Evolutionary conservation across 176 grass and related monocot species (phyloP).

Genomic region (barley (Hordeum vulgare)): DNA sequence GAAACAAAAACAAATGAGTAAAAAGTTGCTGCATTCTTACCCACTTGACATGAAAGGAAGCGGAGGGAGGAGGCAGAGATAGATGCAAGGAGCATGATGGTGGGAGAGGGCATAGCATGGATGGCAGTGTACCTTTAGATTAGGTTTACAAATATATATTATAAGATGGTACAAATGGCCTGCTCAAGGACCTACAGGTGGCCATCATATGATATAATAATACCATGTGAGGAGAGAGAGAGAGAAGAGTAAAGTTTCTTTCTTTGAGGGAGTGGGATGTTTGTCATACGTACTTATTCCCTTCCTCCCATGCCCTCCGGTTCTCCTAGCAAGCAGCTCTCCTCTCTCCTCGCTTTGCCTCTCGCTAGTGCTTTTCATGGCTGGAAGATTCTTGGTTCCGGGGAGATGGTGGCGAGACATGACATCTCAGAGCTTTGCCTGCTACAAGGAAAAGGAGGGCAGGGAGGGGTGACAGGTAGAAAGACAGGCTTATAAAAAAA

Average conservation of each 20-base stretch:
- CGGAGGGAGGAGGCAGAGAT: background rate
- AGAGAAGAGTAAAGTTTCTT: constrained; percentile 22
- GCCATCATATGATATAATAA: constrained; percentile 48
- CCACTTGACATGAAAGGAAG: constrained; percentile 35
- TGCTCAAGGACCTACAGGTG: constrained; percentile 29
- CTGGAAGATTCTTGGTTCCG: constrained; percentile 58
- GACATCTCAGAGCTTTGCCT: constrained; percentile 57
- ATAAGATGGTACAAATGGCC: constrained; percentile 39
- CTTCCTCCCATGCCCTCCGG: constrained; percentile 23
- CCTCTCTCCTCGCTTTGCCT: background rate
- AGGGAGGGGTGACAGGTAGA: constrained; percentile 40
- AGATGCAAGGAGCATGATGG: constrained; percentile 38
- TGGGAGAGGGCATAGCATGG: constrained; percentile 3
- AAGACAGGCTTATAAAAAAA: constrained; percentile 32
- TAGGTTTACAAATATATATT: constrained; percentile 33
- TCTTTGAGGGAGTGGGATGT: constrained; percentile 31
- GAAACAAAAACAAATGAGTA: constrained; percentile 34
- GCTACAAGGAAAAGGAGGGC: constrained; percentile 34
- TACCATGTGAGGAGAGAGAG: constrained; percentile 33
- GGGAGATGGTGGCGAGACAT: constrained; percentile 44
- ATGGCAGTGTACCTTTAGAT: constrained; percentile 28
- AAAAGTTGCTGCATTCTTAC: constrained; percentile 34
- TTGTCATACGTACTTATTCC: constrained; percentile 61
- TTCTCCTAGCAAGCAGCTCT: constrained; percentile 12
- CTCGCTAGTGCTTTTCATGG: constrained; percentile 55